These are phyloP conservation scores for Tolypocladium ophioglossoides DNA, from an alignment of 2,329 filamentous ascomycete species.

Conservation along the genomic window DNA sequence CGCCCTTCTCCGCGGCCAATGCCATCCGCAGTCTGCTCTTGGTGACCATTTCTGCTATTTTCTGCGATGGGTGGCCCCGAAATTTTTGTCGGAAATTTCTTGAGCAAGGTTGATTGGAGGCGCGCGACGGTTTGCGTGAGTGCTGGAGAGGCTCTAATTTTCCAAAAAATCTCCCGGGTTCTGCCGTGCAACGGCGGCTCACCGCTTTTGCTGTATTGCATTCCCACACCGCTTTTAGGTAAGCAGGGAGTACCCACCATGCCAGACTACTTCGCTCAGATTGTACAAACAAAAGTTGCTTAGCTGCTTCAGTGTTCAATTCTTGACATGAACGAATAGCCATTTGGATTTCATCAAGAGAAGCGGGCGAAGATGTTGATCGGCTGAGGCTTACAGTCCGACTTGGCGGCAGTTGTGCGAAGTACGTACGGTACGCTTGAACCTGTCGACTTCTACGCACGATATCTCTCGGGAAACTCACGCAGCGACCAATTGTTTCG, in stretches of 20 bases:
- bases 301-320: background rate
- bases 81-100: background rate
- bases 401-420: too few relatives aligned
- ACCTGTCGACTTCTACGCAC: background rate
- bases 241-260: background rate
- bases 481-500: background rate
- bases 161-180: conserved; percentile 5
- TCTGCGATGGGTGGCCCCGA: background rate
- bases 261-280: background rate
- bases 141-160: background rate
- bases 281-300: background rate
- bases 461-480: background rate
- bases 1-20: conserved; percentile 42
- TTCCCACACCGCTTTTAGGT: background rate
- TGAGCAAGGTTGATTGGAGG: background rate
- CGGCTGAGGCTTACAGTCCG: too few relatives aligned
- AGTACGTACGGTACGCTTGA: too few relatives aligned
- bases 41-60: conserved; percentile 22
- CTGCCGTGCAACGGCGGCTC: conserved; percentile 2
- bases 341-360: too few relatives aligned
- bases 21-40: conserved; percentile 43
- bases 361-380: too few relatives aligned
- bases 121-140: background rate
- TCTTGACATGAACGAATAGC: too few relatives aligned
- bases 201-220: conserved; percentile 4